Percentiles rank a stretch among this genome's conserved stretches.
phyloP scores from a whole-genome alignment of 2,329 filamentous ascomycete genomes.

The Mollisia scopiformis region DNA sequence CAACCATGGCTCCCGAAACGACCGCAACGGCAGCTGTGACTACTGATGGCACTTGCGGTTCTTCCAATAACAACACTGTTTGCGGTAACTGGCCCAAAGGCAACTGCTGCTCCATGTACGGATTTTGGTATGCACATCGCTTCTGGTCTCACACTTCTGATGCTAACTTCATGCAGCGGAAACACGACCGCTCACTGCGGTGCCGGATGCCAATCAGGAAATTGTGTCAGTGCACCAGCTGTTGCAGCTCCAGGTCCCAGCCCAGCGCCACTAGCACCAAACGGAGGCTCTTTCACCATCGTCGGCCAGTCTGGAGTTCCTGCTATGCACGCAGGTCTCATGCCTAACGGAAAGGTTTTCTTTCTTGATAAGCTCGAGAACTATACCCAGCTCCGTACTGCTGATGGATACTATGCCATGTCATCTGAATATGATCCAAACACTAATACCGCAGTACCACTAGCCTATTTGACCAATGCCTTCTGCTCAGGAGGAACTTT shows the following conservation, averaged over 20 bases:
- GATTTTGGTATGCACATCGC: slow-evolving; percentile 47
- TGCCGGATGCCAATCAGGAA: slow-evolving; percentile 58
- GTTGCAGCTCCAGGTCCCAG: slow-evolving; percentile 35
- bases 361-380: slow-evolving; percentile 68
- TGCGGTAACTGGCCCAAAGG: slow-evolving; percentile 56
- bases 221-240: slow-evolving; percentile 46
- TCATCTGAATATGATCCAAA: slow-evolving; percentile 60
- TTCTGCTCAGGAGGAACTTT: slow-evolving; percentile 65
- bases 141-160: neutral
- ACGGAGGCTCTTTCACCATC: slow-evolving; percentile 49
- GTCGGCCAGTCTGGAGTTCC: slow-evolving; percentile 62
- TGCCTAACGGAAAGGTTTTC: slow-evolving; percentile 60
- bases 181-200: slow-evolving; percentile 53
- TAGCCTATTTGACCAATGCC: slow-evolving; percentile 59
- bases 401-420: slow-evolving; percentile 59
- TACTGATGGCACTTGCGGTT: slow-evolving; percentile 57
- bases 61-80: slow-evolving; percentile 48
- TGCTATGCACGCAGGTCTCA: slow-evolving; percentile 62
- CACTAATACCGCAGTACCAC: slow-evolving; percentile 48
- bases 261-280: slow-evolving; percentile 48
- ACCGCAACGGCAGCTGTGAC: slow-evolving; percentile 42
- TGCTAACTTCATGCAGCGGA: slow-evolving; percentile 34
- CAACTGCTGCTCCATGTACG: slow-evolving; percentile 59
- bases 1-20: slow-evolving; percentile 25
- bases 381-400: slow-evolving; percentile 57